These are phyloP conservation scores for Mrakia gelida DNA, from an alignment of 768 basidiomycete species.

Conservation along the genomic window DNA sequence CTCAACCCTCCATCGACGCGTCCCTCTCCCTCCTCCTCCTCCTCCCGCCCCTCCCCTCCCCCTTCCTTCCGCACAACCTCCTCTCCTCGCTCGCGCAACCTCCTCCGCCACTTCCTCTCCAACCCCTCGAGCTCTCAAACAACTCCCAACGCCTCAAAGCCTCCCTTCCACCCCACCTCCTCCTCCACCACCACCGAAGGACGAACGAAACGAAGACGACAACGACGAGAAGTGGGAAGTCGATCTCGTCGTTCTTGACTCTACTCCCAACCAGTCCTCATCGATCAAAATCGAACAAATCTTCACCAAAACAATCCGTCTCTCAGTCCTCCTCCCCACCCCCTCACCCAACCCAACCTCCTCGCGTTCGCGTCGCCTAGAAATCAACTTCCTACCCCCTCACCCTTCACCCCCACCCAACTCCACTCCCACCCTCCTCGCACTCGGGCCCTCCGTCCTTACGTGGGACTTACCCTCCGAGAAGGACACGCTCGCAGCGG, in stretches of 20 bases:
- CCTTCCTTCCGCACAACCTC: neutral
- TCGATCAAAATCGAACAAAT: conserved; percentile 3
- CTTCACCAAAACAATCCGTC: neutral
- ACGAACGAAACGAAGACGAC: neutral
- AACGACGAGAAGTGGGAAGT: conserved; percentile 1
- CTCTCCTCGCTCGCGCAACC: neutral
- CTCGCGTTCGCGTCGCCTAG: conserved; percentile 14
- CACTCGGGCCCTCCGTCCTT: conserved; percentile 30
- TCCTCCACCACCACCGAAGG: conserved; percentile 9
- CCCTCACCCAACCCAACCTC: neutral
- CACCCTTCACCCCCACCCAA: conserved; percentile 6
- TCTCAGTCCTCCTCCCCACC: neutral
- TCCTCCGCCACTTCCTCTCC: neutral
- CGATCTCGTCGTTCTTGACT: conserved; percentile 17
- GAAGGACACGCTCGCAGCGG: neutral
- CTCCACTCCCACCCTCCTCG: neutral
- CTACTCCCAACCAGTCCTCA: neutral
- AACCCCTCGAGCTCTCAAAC: neutral
- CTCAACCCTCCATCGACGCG: conserved; percentile 76
- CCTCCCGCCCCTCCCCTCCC: neutral
- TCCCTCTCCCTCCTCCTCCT: conserved; percentile 50
- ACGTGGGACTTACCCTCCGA: neutral
- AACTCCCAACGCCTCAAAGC: neutral
- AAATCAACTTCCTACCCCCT: conserved; percentile 49
- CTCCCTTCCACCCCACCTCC: conserved; percentile 3